Conservation (phyloP, 2,329 filamentous ascomycete genomes). For the Scolecobasidium constrictum region DNA sequence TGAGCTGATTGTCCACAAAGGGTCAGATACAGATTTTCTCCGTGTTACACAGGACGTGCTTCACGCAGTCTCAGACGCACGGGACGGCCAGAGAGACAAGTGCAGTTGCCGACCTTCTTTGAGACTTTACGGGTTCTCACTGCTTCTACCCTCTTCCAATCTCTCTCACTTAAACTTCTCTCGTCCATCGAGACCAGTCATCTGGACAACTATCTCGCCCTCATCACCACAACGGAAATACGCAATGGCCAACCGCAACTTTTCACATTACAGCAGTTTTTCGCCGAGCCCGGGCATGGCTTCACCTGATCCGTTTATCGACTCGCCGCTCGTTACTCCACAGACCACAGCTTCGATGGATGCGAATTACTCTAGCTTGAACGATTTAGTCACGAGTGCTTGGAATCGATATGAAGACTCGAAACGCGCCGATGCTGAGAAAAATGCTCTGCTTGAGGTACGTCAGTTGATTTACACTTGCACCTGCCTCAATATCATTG, state of each 20-base stretch:
- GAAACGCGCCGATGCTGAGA: slow-evolving; percentile 19
- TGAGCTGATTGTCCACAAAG: too few species aligned
- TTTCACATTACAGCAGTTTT: neutral
- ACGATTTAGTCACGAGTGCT: neutral
- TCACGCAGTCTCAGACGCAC: too few species aligned
- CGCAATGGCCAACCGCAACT: neutral
- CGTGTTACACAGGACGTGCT: too few species aligned
- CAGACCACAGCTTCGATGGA: neutral
- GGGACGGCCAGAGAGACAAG: too few species aligned
- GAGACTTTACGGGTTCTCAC: too few species aligned
- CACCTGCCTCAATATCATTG: neutral
- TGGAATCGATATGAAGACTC: slow-evolving; percentile 22
- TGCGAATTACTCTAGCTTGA: neutral
- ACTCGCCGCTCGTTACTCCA: neutral
- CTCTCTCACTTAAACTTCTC: too few species aligned
- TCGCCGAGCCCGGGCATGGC: neutral
- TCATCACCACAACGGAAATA: too few species aligned
- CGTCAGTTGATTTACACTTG: slow-evolving; percentile 4
- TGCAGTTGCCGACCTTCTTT: too few species aligned
- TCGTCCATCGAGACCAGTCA: too few species aligned
- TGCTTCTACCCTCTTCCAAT: too few species aligned
- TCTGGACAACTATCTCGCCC: too few species aligned
- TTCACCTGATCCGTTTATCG: neutral
- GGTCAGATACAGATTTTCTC: too few species aligned
- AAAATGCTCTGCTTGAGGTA: slow-evolving; percentile 23